Evolutionary conservation across 2,329 filamentous ascomycete species (phyloP).

Genomic region (Clarireedia sp.): DNA sequence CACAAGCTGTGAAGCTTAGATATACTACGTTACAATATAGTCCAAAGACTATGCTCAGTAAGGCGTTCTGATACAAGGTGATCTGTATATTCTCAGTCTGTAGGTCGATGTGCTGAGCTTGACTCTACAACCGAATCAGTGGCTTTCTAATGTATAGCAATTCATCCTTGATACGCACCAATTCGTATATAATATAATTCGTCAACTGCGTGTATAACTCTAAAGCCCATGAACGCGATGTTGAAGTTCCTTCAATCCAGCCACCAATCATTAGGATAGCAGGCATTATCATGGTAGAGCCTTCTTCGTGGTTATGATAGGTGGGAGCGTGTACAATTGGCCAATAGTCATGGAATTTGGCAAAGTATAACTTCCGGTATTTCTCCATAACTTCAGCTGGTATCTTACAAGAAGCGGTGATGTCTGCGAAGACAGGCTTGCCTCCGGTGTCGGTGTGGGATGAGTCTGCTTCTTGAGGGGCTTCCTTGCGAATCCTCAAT

Average conservation of each 20-base stretch:
- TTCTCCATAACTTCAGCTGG: conserved; percentile 13
- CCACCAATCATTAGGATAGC: conserved; percentile 34
- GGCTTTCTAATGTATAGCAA: neutral
- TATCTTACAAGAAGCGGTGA: neutral
- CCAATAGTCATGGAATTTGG: conserved; percentile 35
- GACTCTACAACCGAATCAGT: conserved; percentile 11
- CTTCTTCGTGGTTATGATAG: conserved; percentile 24
- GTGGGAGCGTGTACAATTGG: conserved; percentile 35
- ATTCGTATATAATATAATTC: conserved; percentile 16
- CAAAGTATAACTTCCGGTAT: conserved; percentile 32
- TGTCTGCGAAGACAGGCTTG: neutral
- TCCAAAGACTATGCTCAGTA: conserved; percentile 35
- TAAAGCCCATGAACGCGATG: conserved; percentile 24
- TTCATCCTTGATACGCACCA: conserved; percentile 16
- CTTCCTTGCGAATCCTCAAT: neutral
- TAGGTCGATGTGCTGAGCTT: conserved; percentile 27
- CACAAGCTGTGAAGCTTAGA: neutral
- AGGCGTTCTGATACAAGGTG: conserved; percentile 29
- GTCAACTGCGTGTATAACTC: conserved; percentile 31
- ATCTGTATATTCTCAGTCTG: conserved; percentile 17
- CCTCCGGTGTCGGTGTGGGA: neutral
- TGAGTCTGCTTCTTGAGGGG: neutral
- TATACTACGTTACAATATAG: conserved; percentile 24
- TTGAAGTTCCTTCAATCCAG: conserved; percentile 30
- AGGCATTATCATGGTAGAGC: conserved; percentile 21